phyloP scores from a whole-genome alignment of 2,329 filamentous ascomycete genomes.

The Cryoendolithus antarcticus region DNA sequence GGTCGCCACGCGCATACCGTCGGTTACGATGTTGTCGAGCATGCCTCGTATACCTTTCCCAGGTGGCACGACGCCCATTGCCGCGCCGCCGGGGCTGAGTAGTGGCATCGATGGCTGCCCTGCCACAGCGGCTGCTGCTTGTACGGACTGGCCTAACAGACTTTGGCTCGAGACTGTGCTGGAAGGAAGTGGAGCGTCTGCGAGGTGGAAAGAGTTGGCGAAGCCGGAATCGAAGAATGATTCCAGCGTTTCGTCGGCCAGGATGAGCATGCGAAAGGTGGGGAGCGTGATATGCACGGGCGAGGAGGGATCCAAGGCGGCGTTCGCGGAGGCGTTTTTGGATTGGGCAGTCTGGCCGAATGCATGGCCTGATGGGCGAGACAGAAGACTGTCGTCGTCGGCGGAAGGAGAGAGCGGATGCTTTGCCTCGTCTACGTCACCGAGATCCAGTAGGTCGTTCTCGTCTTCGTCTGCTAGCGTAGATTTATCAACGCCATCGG shows the following conservation, averaged over 20 bases:
- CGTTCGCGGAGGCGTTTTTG: conserved; percentile 68
- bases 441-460: conserved; percentile 48
- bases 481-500: conserved; percentile 47
- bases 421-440: conserved; percentile 29
- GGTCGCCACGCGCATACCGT: conserved; percentile 89
- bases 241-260: conserved; percentile 89
- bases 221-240: conserved; percentile 97
- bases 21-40: conserved; percentile 91
- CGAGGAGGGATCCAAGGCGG: conserved; percentile 81
- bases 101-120: conserved; percentile 8
- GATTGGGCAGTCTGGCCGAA: conserved; percentile 31
- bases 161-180: conserved; percentile 44
- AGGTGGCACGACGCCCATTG: conserved; percentile 45
- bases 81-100: conserved; percentile 21
- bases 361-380: conserved; percentile 18
- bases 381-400: conserved; percentile 14
- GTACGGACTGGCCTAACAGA: conserved; percentile 56
- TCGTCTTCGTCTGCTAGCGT: conserved; percentile 59
- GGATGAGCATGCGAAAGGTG: conserved; percentile 96
- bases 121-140: conserved; percentile 8
- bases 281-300: conserved; percentile 91
- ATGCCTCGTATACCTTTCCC: conserved; percentile 78
- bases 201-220: conserved; percentile 80
- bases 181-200: conserved; percentile 46
- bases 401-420: conserved; percentile 11